Evolutionary conservation across 1,284 basidiomycete genomes (phyloP).

Genomic region (Cryptococcus amylolentus): DNA sequence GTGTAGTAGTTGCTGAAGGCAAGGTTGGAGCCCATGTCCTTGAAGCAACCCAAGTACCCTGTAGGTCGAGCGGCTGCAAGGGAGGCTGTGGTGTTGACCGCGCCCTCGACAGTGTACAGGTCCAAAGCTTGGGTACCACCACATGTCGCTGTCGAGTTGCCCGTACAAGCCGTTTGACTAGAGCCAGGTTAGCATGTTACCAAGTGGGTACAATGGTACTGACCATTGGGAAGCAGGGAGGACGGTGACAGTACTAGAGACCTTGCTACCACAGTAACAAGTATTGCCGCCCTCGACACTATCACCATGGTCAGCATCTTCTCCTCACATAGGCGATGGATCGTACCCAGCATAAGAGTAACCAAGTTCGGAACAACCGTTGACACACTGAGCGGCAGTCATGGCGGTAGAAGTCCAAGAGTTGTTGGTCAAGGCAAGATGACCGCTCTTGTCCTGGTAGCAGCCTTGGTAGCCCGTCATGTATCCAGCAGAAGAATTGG

Average conservation of each 20-base stretch:
- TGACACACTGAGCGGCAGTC: constrained; percentile 22
- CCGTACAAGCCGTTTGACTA: not conserved
- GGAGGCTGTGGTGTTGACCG: not conserved
- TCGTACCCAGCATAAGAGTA: constrained; percentile 18
- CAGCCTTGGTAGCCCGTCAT: constrained; percentile 11
- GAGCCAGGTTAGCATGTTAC: no score
- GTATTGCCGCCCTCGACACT: constrained; percentile 3
- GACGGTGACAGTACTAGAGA: not conserved
- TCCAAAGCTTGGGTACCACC: constrained; percentile 4
- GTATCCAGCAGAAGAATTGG: not conserved
- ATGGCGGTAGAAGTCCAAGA: constrained; percentile 13
- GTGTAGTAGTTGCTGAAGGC: constrained; percentile 19
- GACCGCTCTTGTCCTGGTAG: constrained; percentile 12
- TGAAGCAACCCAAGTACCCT: constrained; percentile 18
- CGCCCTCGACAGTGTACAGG: not conserved
- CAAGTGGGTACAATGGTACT: no score
- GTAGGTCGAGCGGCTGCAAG: constrained; percentile 7
- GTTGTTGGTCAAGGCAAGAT: constrained; percentile 14
- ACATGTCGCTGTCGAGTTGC: not conserved
- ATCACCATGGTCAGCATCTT: not conserved
- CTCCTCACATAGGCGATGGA: not conserved
- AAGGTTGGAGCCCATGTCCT: constrained; percentile 9
- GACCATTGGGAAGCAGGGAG: not conserved
- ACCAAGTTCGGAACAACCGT: constrained; percentile 28
- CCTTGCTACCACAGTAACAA: not conserved